Conservation (phyloP, 371 early-diverging fungal species). For the Thermomucor indicae-seudaticae region DNA sequence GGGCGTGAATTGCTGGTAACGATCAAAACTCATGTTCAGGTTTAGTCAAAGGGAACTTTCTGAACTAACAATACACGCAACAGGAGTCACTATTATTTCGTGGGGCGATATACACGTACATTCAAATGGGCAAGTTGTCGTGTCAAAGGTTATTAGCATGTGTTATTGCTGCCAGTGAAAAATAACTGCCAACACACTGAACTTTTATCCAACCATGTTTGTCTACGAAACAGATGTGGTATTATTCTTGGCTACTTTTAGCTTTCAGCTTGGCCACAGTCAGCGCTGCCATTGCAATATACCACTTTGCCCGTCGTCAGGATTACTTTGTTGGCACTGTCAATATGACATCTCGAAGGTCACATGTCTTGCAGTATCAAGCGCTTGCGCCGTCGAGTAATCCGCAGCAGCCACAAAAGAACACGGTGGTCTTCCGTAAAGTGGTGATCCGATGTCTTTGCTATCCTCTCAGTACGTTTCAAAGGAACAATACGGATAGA, state of each 20-base stretch:
- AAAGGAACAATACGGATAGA: background rate
- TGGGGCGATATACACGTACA: conserved; percentile 9
- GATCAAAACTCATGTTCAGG: background rate
- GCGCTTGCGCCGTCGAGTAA: background rate
- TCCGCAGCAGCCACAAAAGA: background rate
- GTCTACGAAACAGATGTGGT: conserved; percentile 24
- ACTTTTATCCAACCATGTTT: background rate
- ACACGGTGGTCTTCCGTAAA: conserved; percentile 18
- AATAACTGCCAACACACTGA: background rate
- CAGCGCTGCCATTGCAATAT: conserved; percentile 19
- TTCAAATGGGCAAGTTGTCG: conserved; percentile 31
- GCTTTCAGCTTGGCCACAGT: conserved; percentile 16
- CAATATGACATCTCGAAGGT: too few relatives aligned
- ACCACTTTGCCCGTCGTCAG: conserved; percentile 16
- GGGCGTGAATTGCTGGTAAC: conserved; percentile 1
- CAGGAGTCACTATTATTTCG: conserved; percentile 32
- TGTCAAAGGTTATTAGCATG: background rate
- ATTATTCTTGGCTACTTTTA: conserved; percentile 26
- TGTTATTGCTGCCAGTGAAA: background rate
- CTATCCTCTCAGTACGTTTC: conserved; percentile 27
- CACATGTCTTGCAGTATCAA: background rate
- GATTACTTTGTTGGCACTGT: conserved; percentile 20
- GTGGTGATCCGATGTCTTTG: conserved; percentile 27
- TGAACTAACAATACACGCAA: background rate
- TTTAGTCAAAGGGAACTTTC: too few relatives aligned